A percentile compares a stretch with the other conserved stretches of the same genome.
Conservation (phyloP, 2,329 filamentous ascomycete species). For the Lachnellula suecica region DNA sequence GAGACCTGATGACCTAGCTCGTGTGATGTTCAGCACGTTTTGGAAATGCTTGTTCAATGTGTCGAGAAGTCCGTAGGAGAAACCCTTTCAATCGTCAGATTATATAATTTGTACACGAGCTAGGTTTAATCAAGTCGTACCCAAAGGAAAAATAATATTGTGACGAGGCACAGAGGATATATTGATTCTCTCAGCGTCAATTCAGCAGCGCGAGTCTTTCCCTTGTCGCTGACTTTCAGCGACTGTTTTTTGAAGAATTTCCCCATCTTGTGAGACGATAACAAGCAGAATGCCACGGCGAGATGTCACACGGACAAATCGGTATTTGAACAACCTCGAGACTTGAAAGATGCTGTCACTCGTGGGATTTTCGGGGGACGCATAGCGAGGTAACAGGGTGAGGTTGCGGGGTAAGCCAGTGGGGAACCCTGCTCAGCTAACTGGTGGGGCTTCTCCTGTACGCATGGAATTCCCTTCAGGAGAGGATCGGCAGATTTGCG, state of each 20-base stretch:
- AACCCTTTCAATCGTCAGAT: no score
- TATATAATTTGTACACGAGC: no score
- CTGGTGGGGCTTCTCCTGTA: neutral
- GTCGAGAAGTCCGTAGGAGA: constrained; percentile 83
- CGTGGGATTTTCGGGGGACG: neutral
- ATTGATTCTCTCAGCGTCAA: constrained; percentile 67
- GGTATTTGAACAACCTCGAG: neutral
- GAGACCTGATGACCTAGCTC: constrained; percentile 60
- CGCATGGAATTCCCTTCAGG: no score
- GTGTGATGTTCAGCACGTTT: constrained; percentile 52
- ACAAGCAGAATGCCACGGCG: neutral
- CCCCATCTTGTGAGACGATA: constrained; percentile 6
- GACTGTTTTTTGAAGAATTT: constrained; percentile 19
- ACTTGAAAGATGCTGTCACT: neutral
- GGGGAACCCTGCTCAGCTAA: neutral
- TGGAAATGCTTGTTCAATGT: constrained; percentile 75
- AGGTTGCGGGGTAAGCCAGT: neutral
- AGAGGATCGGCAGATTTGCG: no score
- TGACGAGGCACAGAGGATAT: constrained; percentile 65
- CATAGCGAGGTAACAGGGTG: no score
- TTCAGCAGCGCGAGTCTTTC: constrained; percentile 55
- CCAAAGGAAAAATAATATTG: constrained; percentile 65
- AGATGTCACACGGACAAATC: neutral
- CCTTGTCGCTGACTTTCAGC: constrained; percentile 35
- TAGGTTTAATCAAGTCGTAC: no score